phyloP scores from a whole-genome alignment of 2,329 filamentous ascomycete genomes.

The Paraphaeosphaeria minitans region DNA sequence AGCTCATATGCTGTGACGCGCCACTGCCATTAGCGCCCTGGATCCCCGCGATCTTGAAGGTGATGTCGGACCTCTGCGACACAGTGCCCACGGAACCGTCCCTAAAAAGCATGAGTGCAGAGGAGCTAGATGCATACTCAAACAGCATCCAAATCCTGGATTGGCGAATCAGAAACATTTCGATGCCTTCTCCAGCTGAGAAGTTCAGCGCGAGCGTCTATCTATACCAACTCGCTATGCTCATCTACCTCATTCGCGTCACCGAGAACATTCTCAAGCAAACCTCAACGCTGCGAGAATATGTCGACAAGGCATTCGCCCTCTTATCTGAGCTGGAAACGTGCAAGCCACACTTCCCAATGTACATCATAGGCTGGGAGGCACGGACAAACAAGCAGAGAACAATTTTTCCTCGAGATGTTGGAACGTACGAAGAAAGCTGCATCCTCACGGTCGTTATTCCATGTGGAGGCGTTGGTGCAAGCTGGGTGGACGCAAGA shows the following conservation, averaged over 20 bases:
- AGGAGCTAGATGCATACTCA: slow-evolving; percentile 14
- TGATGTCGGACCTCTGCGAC: slow-evolving; percentile 19
- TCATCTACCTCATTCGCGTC: slow-evolving; percentile 22
- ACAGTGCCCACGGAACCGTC: slow-evolving; percentile 7
- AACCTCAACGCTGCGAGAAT: slow-evolving; percentile 1
- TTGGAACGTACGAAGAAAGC: slow-evolving; percentile 19
- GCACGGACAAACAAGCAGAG: slow-evolving; percentile 35
- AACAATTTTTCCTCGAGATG: slow-evolving; percentile 22
- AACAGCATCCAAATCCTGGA: slow-evolving; percentile 15
- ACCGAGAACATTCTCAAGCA: slow-evolving; percentile 15
- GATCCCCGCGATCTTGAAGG: slow-evolving; percentile 5
- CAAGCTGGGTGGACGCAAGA: slow-evolving; percentile 25
- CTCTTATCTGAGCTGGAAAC: slow-evolving; percentile 22
- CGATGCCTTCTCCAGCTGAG: neutral
- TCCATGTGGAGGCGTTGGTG: slow-evolving; percentile 17
- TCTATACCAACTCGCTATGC: slow-evolving; percentile 21
- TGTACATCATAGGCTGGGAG: slow-evolving; percentile 37
- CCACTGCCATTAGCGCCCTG: neutral
- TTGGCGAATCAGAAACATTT: slow-evolving; percentile 18
- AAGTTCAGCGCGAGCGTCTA: neutral
- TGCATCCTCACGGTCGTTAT: slow-evolving; percentile 15
- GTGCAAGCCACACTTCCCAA: slow-evolving; percentile 34
- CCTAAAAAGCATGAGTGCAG: neutral
- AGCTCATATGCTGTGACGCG: neutral
- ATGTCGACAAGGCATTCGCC: slow-evolving; percentile 16